Base-by-base conservation (phyloP, 1,284 basidiomycete genomes). In the Moesziomyces parantarcticus region DNA sequence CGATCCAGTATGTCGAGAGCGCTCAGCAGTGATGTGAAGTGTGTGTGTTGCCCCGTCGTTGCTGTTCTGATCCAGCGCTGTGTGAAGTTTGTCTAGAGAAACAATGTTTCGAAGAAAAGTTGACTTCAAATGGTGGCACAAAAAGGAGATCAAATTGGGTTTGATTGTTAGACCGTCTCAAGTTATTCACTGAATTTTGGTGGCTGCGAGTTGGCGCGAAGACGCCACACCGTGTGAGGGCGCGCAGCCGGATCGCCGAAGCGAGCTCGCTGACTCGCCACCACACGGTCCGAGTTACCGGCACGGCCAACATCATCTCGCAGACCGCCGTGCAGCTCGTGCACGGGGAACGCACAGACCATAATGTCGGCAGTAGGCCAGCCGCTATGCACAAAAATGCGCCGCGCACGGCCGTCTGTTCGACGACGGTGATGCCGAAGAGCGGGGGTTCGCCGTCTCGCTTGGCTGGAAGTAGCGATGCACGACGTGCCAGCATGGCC, bases 191-290 rank as follows among this genome's bases (percentile, higher is more conserved):
- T 5, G 4, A 39, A n/a, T n/a, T 18, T 13, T 5, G 36, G 36
- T 39, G 18, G 16, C 36, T 18, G 29, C 1, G 36, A 16, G 36
- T 39, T 13, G 10, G 29, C n/a, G 11, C 11, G 29, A 39, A 14
- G 36, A 39, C 36, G 36, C 36, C 36, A 39, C 36, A 39, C 36
- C 18, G 36, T 39, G 36, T 16, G 36, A 18, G 16, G 18, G 49
- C 25, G 26, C 9, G 29, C 32, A 50, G 48, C 39, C 39, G 20
- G 49, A n/a, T 42, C 16, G 49, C 49, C 49, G 39, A 50, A 41
- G 29, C 22, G 36, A 26, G 40, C 23, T 22, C 50, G 40, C 50
- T 32, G 6, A 11, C 29, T 39, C 36, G 36, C 36, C 36, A 39
- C 36, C 16, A 18, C 36, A 18, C 36, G 16, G 36, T 39, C 11